Percentiles rank a stretch among this genome's conserved stretches.
These are phyloP conservation scores for Pythium rishiriense DNA, from an alignment of 352 stramenopile species.

Conservation along the genomic window DNA sequence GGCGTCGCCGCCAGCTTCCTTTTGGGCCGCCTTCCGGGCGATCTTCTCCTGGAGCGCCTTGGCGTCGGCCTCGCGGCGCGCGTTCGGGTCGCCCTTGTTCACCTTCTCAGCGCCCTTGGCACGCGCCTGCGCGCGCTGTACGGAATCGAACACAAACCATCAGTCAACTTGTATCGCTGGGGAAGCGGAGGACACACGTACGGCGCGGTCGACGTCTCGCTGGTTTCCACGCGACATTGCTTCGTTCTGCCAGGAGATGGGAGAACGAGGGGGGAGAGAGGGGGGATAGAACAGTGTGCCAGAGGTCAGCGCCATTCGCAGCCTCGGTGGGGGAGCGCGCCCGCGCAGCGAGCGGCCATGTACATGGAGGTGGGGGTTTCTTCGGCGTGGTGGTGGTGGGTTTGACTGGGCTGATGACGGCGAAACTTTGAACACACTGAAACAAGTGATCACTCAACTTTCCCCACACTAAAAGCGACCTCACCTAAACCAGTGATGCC, in stretches of 20 bases:
- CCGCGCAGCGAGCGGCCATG: not conserved
- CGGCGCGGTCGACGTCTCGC: slow-evolving; percentile 69
- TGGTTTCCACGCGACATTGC: slow-evolving; percentile 83
- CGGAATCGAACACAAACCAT: slow-evolving; percentile 1
- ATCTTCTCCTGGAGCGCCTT: slow-evolving; percentile 87
- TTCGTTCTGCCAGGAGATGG: not conserved
- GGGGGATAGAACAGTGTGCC: not conserved
- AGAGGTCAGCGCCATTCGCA: not conserved
- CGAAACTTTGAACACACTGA: too few relatives aligned
- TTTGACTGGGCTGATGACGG: too few relatives aligned
- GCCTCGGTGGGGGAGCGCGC: not conserved
- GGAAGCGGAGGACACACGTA: slow-evolving; percentile 34
- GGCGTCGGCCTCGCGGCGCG: slow-evolving; percentile 65
- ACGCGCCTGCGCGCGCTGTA: slow-evolving; percentile 74
- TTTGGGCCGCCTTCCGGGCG: slow-evolving; percentile 65
- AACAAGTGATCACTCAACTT: too few relatives aligned
- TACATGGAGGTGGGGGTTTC: not conserved
- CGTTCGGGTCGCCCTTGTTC: slow-evolving; percentile 53
- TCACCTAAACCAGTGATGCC: too few relatives aligned
- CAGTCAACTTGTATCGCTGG: too few relatives aligned
- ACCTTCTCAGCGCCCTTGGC: slow-evolving; percentile 19
- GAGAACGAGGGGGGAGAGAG: not conserved
- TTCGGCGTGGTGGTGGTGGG: too few relatives aligned
- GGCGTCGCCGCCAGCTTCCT: slow-evolving; percentile 42
- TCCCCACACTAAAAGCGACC: too few relatives aligned